These are phyloP conservation scores for Teratosphaeria zuluensis DNA, from an alignment of 2,329 filamentous ascomycete species.

Conservation along the genomic window DNA sequence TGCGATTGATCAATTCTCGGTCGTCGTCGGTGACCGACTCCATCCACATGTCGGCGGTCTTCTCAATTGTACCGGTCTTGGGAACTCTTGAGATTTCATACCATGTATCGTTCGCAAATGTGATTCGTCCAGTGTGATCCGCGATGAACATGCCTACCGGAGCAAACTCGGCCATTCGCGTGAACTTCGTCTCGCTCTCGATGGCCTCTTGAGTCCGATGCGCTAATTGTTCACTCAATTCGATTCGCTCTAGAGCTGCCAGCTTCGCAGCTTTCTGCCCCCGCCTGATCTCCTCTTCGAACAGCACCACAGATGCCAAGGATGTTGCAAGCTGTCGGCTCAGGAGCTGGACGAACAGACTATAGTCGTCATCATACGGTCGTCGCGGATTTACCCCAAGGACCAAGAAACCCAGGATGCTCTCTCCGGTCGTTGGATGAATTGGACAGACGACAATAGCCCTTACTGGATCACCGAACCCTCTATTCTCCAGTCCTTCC, in stretches of 20 bases:
- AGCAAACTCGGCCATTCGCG: constrained; percentile 73
- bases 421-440: constrained; percentile 64
- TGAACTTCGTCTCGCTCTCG: constrained; percentile 66
- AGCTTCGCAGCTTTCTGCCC: constrained; percentile 64
- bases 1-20: constrained; percentile 44
- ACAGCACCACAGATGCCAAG: constrained; percentile 69
- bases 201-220: constrained; percentile 48
- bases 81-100: constrained; percentile 58
- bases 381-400: constrained; percentile 69
- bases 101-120: constrained; percentile 73
- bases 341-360: constrained; percentile 64
- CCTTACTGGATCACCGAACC: constrained; percentile 60
- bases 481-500: constrained; percentile 58
- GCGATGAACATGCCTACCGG: constrained; percentile 81
- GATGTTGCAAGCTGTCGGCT: constrained; percentile 69
- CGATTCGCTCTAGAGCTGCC: constrained; percentile 66
- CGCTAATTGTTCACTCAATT: constrained; percentile 65
- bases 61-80: constrained; percentile 40
- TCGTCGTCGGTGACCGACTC: constrained; percentile 61
- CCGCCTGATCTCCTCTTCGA: constrained; percentile 71
- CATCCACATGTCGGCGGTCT: constrained; percentile 55
- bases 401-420: constrained; percentile 66
- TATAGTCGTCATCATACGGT: constrained; percentile 72
- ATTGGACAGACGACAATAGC: constrained; percentile 70
- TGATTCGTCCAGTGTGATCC: constrained; percentile 59